Base-by-base conservation (phyloP, 768 basidiomycete genomes). In the Austroboletus festivus region DNA sequence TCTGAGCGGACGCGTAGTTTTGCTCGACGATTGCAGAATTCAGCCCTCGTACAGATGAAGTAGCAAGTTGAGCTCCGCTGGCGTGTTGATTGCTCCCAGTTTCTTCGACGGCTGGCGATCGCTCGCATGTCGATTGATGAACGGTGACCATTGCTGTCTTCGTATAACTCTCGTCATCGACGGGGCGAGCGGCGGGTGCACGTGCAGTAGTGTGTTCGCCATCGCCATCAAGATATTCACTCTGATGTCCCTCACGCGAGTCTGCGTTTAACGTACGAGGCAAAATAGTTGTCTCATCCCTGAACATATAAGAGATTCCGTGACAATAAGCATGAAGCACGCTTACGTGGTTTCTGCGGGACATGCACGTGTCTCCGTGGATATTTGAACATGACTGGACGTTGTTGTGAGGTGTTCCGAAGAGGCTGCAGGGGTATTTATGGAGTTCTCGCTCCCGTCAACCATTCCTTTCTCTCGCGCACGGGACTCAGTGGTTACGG, bases 301-400 rank as follows among this genome's bases (percentile, higher is more conserved):
- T 58, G 16, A 3, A 18, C 3, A 41, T 31, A 19, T 15, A 18
- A 58, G 33, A 55, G 26, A 12, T 35, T 30, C 24, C 5, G 15
- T 9, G 4, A 40, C 12, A 19, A 33, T 35, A 35, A 35, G 16
- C n/a, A 35, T 22, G 9, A 3, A 15, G 12, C 1, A 16, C 24
- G 41, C 57, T 42, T 26, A 57, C 55, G 23, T 28, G 8, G 33
- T 12, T 15, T 37, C 23, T 22, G 30, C 16, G 28, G 12, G 16
- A 39, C 16, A 13, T 28, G 30, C 8, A 24, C 9, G 5, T 3
- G 21, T 26, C 38, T 21, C 22, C 8, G 21, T 18, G n/a, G 43
- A 23, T 10, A 34, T 30, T 9, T 56, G 41, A n/a, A 12, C 5
- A 3, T 26, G 5, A 16, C 44, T 5, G 1, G n/a, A 21, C 13